These are phyloP conservation scores for Marasmius fiardii DNA, from an alignment of 1,284 basidiomycete genomes.

Conservation along the genomic window DNA sequence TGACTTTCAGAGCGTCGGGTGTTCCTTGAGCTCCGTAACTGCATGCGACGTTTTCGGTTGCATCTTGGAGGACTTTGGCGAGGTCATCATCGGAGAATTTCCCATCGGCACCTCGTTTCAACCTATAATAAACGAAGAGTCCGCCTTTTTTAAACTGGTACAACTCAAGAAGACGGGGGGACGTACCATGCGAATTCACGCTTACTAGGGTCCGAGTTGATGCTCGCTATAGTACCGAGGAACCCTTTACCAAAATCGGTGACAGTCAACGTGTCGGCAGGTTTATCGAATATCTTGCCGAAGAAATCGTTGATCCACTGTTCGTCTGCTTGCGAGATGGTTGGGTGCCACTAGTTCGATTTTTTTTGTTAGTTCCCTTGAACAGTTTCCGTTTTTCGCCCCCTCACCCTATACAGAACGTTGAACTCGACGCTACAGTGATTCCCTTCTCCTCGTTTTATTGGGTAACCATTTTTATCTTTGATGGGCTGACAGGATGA, in stretches of 20 bases:
- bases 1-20: neutral
- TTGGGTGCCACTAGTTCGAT: slow-evolving; percentile 34
- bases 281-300: slow-evolving; percentile 27
- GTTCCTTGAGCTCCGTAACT: neutral
- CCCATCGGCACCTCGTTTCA: neutral
- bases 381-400: neutral
- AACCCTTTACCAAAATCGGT: slow-evolving; percentile 24
- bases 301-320: slow-evolving; percentile 41
- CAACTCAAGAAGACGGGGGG: neutral
- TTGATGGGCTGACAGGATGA: slow-evolving; percentile 27
- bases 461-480: slow-evolving; percentile 21
- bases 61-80: neutral
- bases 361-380: neutral
- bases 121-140: too few relatives aligned
- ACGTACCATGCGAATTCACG: slow-evolving; percentile 34
- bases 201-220: slow-evolving; percentile 26
- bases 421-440: slow-evolving; percentile 53
- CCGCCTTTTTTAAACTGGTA: too few relatives aligned
- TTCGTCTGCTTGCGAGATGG: slow-evolving; percentile 32
- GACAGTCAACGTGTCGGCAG: slow-evolving; percentile 26
- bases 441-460: slow-evolving; percentile 43
- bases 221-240: slow-evolving; percentile 17
- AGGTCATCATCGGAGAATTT: neutral
- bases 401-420: slow-evolving; percentile 41
- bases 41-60: neutral